Evolutionary conservation across 2,329 filamentous ascomycete species (phyloP), one percentile per base, ranked within the genome.

Genomic region (Hypomyces perniciosus): DNA sequence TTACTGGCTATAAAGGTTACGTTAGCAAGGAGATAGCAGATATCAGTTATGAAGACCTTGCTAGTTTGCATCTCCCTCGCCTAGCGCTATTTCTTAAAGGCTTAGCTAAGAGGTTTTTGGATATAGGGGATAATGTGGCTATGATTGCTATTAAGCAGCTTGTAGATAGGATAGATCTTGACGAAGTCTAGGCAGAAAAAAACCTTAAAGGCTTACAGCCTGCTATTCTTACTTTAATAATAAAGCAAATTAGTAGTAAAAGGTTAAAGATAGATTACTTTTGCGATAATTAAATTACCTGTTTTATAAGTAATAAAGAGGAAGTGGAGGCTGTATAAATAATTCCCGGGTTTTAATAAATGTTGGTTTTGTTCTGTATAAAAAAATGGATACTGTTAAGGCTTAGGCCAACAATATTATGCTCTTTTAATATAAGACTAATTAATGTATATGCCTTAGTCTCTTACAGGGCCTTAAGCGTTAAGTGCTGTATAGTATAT

Each of bases 111-210:
- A 56, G 55, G 43, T 61, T 52, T 29, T 20, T 61, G 38, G 45
- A 50, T 33, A 46, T 48, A n/a, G 29, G 35, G 26, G 61, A 64
- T 40, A 59, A 57, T 33, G 45, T 55, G 8, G 56, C 58, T 31
- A 58, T 57, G 50, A 65, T 64, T 12, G 59, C 57, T 1, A 58
- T 57, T n/a, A 59, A 62, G 48, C 53, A 61, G 29, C 56, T 63
- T 28, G 55, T 62, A 26, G 62, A 63, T 39, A 58, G 59, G 12
- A 60, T 62, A 59, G 50, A 62, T 44, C 40, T 62, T 10, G 55
- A 59, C 38, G 49, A 57, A 38, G 45, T 39, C 8, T 61, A 58
- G 61, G 51, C 53, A 30, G 43, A 51, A 10, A 51, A 39, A 28
- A 52, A 57, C 12, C 50, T 62, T 10, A 13, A 12, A 2, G 31